Conservation (phyloP, 2,329 filamentous ascomycete species). For the Penicillium glabrum region DNA sequence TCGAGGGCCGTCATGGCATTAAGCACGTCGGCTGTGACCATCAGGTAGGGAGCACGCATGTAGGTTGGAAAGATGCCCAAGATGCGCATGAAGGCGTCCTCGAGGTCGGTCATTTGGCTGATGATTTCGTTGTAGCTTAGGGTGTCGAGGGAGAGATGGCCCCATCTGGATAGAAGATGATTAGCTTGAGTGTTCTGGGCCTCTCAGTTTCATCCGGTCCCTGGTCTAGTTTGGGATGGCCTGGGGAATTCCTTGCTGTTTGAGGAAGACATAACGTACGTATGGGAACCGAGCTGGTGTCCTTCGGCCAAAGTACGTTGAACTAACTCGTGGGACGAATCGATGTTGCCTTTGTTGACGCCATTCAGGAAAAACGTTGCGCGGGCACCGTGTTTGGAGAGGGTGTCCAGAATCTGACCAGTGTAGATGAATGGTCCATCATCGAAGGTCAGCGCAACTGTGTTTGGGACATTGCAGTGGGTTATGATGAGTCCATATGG, state of each 20-base stretch:
- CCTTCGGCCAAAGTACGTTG: constrained; percentile 37
- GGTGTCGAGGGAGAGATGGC: constrained; percentile 39
- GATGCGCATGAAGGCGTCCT: constrained; percentile 40
- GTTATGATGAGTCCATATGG: constrained; percentile 46
- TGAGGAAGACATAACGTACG: constrained; percentile 25
- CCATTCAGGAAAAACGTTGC: constrained; percentile 66
- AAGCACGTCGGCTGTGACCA: constrained; percentile 33
- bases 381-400: constrained; percentile 56
- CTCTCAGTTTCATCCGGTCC: neutral
- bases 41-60: constrained; percentile 49
- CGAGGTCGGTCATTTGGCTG: constrained; percentile 43
- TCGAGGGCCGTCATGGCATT: constrained; percentile 40
- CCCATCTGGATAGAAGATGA: constrained; percentile 29
- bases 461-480: constrained; percentile 46
- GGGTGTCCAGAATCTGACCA: constrained; percentile 56
- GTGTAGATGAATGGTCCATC: constrained; percentile 64
- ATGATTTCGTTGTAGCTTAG: constrained; percentile 34
- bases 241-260: neutral
- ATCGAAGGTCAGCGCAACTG: constrained; percentile 65
- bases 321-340: constrained; percentile 27
- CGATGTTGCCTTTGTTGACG: constrained; percentile 35
- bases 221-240: neutral
- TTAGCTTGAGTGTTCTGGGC: neutral
- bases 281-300: constrained; percentile 50
- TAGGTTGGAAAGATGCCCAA: constrained; percentile 49